A percentile compares a stretch with the other conserved stretches of the same genome.
These are phyloP conservation scores for Eucalyptus decipiens DNA, from an alignment of 345 rosid genomes.

Conservation along the genomic window DNA sequence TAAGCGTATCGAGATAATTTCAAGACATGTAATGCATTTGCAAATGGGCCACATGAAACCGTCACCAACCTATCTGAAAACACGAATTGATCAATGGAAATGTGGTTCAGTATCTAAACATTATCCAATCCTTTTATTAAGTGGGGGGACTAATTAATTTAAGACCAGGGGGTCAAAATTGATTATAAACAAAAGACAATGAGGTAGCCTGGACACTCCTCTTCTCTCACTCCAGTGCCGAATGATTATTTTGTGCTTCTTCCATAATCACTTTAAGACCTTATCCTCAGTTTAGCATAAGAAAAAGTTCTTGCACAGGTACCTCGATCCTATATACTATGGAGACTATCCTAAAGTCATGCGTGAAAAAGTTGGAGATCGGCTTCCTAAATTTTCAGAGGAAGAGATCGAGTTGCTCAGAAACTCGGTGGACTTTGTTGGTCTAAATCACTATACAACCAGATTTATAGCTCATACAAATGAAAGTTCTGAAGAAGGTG, in stretches of 20 bases:
- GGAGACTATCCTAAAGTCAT: conserved; percentile 81
- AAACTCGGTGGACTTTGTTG: conserved; percentile 66
- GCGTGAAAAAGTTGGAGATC: conserved; percentile 50
- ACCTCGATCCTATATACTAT: conserved; percentile 59
- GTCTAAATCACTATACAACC: conserved; percentile 83
- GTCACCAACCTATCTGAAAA: background rate
- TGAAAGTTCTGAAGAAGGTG: conserved; percentile 23
- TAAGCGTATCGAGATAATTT: background rate
- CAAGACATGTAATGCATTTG: background rate
- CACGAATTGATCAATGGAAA: background rate
- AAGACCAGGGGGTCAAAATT: background rate
- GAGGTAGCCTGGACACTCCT: background rate
- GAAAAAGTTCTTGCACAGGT: conserved; percentile 23
- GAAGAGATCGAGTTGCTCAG: conserved; percentile 57
- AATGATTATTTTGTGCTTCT: background rate
- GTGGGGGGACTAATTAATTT: background rate
- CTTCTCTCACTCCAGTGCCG: background rate
- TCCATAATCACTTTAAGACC: background rate
- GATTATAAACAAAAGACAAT: background rate
- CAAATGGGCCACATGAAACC: background rate
- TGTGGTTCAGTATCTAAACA: background rate
- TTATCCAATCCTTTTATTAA: background rate
- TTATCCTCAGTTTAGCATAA: background rate
- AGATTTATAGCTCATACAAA: conserved; percentile 55
- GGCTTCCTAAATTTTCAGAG: conserved; percentile 58